These are phyloP conservation scores for Coprinellus aureogranulatus DNA, from an alignment of 768 basidiomycete species.

Conservation along the genomic window DNA sequence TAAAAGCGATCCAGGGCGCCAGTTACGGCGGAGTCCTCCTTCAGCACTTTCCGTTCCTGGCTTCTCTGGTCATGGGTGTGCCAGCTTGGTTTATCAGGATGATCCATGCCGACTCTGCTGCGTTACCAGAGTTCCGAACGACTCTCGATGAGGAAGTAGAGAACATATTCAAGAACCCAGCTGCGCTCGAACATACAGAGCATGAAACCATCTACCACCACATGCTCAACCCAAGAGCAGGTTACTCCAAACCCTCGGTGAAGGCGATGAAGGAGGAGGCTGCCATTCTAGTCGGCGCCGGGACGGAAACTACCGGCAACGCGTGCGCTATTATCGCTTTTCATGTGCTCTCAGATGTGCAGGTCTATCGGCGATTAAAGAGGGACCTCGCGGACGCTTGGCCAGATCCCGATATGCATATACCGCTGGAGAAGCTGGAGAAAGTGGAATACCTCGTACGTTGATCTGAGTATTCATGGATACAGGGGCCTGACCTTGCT, in stretches of 20 bases:
- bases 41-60: conserved; percentile 22
- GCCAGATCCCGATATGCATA: conserved; percentile 32
- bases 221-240: conserved; percentile 10
- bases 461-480: not conserved
- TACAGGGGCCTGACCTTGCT: not conserved
- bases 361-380: conserved; percentile 26
- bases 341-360: conserved; percentile 31
- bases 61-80: conserved; percentile 10
- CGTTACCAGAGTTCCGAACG: conserved; percentile 13
- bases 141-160: conserved; percentile 23
- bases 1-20: conserved; percentile 12
- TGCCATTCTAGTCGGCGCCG: conserved; percentile 25
- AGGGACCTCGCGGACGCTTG: conserved; percentile 36
- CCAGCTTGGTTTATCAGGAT: conserved; percentile 17
- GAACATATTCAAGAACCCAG: conserved; percentile 22
- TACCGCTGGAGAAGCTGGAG: conserved; percentile 37
- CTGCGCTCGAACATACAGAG: conserved; percentile 20
- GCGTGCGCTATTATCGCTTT: conserved; percentile 35
- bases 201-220: conserved; percentile 38
- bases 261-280: conserved; percentile 4
- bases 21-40: not conserved
- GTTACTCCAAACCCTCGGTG: not conserved
- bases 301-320: conserved; percentile 44
- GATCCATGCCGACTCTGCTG: conserved; percentile 12
- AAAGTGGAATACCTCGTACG: conserved; percentile 47